Conservation (phyloP, 1,284 basidiomycete genomes). For the Anthracocystis walkeri region DNA sequence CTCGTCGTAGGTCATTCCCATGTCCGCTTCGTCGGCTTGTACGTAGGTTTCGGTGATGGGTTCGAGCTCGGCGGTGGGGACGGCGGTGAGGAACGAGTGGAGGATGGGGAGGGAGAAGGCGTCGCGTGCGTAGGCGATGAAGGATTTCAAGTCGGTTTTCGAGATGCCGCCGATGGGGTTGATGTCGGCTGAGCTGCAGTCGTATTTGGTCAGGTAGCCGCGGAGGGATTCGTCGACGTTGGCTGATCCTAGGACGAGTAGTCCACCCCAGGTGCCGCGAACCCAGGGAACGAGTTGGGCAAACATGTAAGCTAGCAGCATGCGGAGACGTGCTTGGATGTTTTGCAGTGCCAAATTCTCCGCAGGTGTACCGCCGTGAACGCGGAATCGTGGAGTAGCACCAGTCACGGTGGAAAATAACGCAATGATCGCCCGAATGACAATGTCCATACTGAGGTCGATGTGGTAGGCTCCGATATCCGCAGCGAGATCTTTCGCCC, state of each 20-base stretch:
- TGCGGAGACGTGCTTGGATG: conserved; percentile 92
- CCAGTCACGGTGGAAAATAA: conserved; percentile 89
- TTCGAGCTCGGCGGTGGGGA: conserved; percentile 95
- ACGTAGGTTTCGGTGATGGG: conserved; percentile 93
- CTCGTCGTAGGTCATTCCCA: conserved; percentile 98
- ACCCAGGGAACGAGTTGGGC: conserved; percentile 96
- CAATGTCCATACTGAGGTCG: conserved; percentile 94
- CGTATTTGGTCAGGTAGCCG: conserved; percentile 98
- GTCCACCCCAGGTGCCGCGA: conserved; percentile 82
- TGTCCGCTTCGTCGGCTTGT: conserved; percentile 93
- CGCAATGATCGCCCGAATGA: conserved; percentile 84
- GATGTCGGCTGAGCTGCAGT: conserved; percentile 83
- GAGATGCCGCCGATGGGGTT: conserved; percentile 98
- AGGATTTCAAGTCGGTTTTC: conserved; percentile 96
- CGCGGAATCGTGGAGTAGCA: conserved; percentile 83
- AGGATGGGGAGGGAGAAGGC: conserved; percentile 88
- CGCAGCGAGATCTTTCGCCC: conserved; percentile 86
- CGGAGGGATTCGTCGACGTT: conserved; percentile 98
- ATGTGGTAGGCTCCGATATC: conserved; percentile 88
- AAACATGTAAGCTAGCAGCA: conserved; percentile 97
- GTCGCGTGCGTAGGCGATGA: conserved; percentile 85
- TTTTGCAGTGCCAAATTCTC: conserved; percentile 98
- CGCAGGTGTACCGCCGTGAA: conserved; percentile 85
- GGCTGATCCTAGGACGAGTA: conserved; percentile 93
- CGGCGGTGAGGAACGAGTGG: conserved; percentile 83